Percentiles rank a stretch among this genome's conserved stretches.
phyloP scores from a whole-genome alignment of 2,329 filamentous ascomycete species.

The Cladosporium cucumerinum region DNA sequence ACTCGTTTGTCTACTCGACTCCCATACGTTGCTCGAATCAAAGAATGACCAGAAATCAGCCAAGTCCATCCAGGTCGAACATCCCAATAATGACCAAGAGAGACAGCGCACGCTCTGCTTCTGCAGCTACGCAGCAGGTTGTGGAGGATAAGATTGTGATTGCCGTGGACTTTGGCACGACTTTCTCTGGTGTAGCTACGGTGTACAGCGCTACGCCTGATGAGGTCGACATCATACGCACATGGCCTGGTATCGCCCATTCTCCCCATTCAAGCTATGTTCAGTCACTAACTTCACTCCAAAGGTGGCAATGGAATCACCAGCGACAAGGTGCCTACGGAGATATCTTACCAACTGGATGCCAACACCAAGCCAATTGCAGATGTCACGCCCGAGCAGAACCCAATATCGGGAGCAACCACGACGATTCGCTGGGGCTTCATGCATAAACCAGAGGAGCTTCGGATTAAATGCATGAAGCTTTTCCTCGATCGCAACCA shows the following conservation, averaged over 20 bases:
- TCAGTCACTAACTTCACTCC: neutral
- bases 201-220: constrained; percentile 57
- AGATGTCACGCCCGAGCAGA: constrained; percentile 14
- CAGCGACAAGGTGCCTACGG: constrained; percentile 82
- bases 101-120: neutral
- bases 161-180: constrained; percentile 81
- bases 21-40: neutral
- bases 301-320: constrained; percentile 74
- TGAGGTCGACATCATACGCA: constrained; percentile 67
- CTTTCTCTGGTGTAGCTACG: constrained; percentile 67
- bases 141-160: constrained; percentile 64
- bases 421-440: constrained; percentile 68
- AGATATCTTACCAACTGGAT: constrained; percentile 62
- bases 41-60: constrained; percentile 16
- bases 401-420: neutral
- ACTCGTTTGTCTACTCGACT: neutral
- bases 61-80: neutral
- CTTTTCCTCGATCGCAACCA: constrained; percentile 77
- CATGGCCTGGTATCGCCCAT: neutral
- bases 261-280: neutral
- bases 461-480: constrained; percentile 76
- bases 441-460: constrained; percentile 74
- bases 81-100: constrained; percentile 1
- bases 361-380: constrained; percentile 19
- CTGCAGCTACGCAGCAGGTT: neutral